phyloP scores from a whole-genome alignment of 2,329 filamentous ascomycete species.

The Pyrenochaeta sp. region DNA sequence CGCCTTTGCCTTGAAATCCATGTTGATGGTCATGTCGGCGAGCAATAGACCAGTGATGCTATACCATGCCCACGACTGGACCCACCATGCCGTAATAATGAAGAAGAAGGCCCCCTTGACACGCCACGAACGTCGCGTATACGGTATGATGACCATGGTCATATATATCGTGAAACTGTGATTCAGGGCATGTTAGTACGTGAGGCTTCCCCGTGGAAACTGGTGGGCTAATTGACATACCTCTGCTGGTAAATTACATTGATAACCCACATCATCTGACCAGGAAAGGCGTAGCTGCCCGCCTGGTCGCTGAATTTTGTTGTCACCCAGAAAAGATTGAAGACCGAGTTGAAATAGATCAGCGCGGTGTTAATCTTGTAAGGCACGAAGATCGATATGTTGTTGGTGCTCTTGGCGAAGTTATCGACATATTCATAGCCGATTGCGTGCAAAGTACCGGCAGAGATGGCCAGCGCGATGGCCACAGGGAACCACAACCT shows the following conservation, averaged over 20 bases:
- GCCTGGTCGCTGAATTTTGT: constrained; percentile 45
- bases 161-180: constrained; percentile 52
- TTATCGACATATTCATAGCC: constrained; percentile 35
- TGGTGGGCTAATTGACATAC: background rate
- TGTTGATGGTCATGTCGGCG: constrained; percentile 48
- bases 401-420: constrained; percentile 44
- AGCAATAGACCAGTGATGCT: constrained; percentile 56
- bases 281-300: constrained; percentile 51
- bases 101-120: constrained; percentile 44
- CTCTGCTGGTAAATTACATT: constrained; percentile 53
- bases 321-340: constrained; percentile 54
- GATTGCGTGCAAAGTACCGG: constrained; percentile 33
- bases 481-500: constrained; percentile 49
- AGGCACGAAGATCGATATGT: constrained; percentile 40
- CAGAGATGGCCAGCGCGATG: constrained; percentile 48
- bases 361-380: constrained; percentile 43
- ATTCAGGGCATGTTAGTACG: background rate
- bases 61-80: constrained; percentile 54
- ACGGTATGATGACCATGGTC: constrained; percentile 53
- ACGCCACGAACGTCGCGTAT: constrained; percentile 48
- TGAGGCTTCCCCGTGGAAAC: background rate
- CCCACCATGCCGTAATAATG: constrained; percentile 53
- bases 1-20: constrained; percentile 39
- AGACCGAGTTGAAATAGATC: constrained; percentile 52
- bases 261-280: constrained; percentile 50